A percentile compares a stretch with the other conserved stretches of the same genome.
phyloP scores from a whole-genome alignment of 1,284 basidiomycete species.

The Polyporus tsugae region DNA sequence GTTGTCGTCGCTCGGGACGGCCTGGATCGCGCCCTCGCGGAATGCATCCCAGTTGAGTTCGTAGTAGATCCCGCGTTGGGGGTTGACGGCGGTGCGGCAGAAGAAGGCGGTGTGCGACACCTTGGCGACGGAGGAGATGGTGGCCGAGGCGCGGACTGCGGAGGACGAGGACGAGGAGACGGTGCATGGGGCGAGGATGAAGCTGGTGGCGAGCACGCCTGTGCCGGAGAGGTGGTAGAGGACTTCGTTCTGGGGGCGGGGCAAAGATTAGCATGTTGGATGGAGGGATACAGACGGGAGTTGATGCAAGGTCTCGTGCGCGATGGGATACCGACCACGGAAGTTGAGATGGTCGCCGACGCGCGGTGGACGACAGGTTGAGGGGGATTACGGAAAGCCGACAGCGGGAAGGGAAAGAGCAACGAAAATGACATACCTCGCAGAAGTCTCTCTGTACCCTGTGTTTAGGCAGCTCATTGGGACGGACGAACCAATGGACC shows the following conservation, averaged over 20 bases:
- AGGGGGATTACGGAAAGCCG: too few relatives aligned
- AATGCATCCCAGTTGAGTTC: conserved; percentile 65
- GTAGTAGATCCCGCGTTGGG: conserved; percentile 68
- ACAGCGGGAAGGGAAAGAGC: conserved; percentile 6
- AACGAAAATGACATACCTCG: conserved; percentile 51
- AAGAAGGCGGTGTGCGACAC: conserved; percentile 47
- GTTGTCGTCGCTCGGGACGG: conserved; percentile 27
- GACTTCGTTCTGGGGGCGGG: conserved; percentile 64
- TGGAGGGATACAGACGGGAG: too few relatives aligned
- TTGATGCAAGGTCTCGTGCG: too few relatives aligned
- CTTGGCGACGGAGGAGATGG: conserved; percentile 3
- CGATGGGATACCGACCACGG: too few relatives aligned
- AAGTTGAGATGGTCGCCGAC: too few relatives aligned
- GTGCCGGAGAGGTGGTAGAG: conserved; percentile 65
- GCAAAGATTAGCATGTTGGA: too few relatives aligned
- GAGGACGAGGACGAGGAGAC: conserved; percentile 45
- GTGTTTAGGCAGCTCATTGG: conserved; percentile 62
- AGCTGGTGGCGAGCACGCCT: conserved; percentile 56
- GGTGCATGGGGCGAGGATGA: conserved; percentile 59
- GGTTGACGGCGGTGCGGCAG: conserved; percentile 68
- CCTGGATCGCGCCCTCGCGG: conserved; percentile 49
- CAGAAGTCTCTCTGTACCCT: conserved; percentile 63
- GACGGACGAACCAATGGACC: conserved; percentile 77
- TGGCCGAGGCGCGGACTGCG: conserved; percentile 13
- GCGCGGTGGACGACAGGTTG: too few relatives aligned